Evolutionary conservation across 1,284 basidiomycete species (phyloP), one percentile per base, ranked within the genome.

Genomic region (Apiotrichum akiyoshidainum): DNA sequence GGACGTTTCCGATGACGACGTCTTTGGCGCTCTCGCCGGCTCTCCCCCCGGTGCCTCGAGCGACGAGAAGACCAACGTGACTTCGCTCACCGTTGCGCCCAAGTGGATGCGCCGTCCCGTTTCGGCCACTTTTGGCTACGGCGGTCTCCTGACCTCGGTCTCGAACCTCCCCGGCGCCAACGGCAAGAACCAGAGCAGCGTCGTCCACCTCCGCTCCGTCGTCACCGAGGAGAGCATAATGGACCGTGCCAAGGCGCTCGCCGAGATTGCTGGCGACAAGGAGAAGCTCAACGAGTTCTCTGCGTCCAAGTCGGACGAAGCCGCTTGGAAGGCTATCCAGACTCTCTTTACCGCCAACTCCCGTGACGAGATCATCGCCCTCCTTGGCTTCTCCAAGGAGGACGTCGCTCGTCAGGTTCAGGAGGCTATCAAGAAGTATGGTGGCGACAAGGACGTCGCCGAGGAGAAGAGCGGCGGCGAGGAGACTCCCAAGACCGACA

Each of bases 101-200:
- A 96, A 93, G 73, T 98, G 96, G 96, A 85, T 98, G 44, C 86
- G 89, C 44, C 84, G 92, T 22, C 92, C 95, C 2, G 82, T 85
- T 0, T 87, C 87, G 0, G 86, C 83, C 48, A 86, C 90, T 1
- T 99, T 97, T 68, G 95, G 94, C 1, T 99, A 95, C 68, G 92
- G 94, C 16, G 95, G 95, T 46, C 87, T 89, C 68, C 83, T 99
- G 19, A 85, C 90, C 21, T 84, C 85, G 1, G 85, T 90, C 6
- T 86, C 84, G 48, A 92, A 92, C 70, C 81, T 92, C 13, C 81
- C 85, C 0, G 83, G 81, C 22, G 83, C 85, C 0, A 84, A 86
- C 40, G 89, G 89, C 34, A 87, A 87, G 71, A 83, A 86, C 60
- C 89, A 92, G 72, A 89, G 86, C 73, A 84, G 85, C 48, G 83